Base-by-base conservation (phyloP, 441 rosid genomes). In the Gossypium schwendimanii region DNA sequence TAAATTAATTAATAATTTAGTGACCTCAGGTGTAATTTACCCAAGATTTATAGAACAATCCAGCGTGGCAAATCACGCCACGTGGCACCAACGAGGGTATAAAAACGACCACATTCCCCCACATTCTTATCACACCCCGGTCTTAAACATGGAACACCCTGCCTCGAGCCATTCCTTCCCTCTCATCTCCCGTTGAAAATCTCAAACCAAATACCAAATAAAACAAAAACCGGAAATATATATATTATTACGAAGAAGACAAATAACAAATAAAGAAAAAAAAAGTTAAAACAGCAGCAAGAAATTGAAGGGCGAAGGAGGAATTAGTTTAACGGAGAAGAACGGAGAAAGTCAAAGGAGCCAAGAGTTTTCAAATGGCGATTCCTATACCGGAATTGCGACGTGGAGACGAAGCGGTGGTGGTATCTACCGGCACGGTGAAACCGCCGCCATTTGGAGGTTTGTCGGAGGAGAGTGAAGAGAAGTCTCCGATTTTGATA, bases 301-400 rank as follows among this genome's bases (percentile, higher is more conserved):
- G 39, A 76, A 54, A 39, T 49, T 6, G 33, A 23, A 57, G 23
- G 52, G n/a, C 10, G 2, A 31, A 65, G 8, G 14, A 65, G 20
- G 3, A 23, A 45, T 41, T 63, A 20, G 4, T 63, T 11, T 8
- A 64, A 31, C 2, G 55, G 65, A 6, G 65, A 73, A 23, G 6
- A 59, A 63, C 62, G 75, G 36, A 24, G 15, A 63, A 33, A 17
- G 41, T 12, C 45, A 20, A 23, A 50, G 61, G 57, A 49, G 70
- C 24, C 28, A 41, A n/a, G 12, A 6, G 58, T 58, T 47, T 65
- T 63, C 36, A 81, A 82, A 92, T 92, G 97, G 89, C 96, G 81
- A 87, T 87, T 86, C 88, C 95, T 72, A 79, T 84, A 59, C 91
- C 91, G 59, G 91, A 87, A 76, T 77, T 88, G 54, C 81, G 76